Evolutionary conservation across 2,329 filamentous ascomycete species (phyloP), one percentile per base, ranked within the genome.

Genomic region (Alternaria metachromatica): DNA sequence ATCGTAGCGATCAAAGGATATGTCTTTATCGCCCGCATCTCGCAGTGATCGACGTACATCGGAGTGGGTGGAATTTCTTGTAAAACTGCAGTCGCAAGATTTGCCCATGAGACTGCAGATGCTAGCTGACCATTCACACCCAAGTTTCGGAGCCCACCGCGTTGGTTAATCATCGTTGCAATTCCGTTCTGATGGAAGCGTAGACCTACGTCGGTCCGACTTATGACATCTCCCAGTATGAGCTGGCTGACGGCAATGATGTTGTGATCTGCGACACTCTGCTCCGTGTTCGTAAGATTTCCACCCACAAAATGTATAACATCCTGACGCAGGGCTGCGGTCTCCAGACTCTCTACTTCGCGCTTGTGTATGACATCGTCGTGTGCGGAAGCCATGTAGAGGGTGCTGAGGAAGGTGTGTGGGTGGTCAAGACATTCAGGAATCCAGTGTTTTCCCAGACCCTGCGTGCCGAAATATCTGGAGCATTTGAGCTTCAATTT

Each of bases 371-470:
- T 65, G 3, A 76, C 75, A 55, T 80, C 79, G 12, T 73, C 59
- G 49, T 80, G 76, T 8, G 75, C 71, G 1, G 78, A 75, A 8
- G 79, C 75, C 37, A 78, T 71, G 58, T 74, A 76, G 11, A 81
- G 66, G 0, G 78, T 80, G 45, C 78, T 80, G 3, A 81, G 72
- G 48, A 78, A 81, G 1, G 78, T 75, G 21, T 80, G 78, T 11
- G 74, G 68, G 9, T 74, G 64, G 12, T 70, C 69, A 30, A 80
- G 71, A 5, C 79, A 73, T 15, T 73, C 72, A 1, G 78, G 77
- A 28, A 80, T 75, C 79, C 79, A 81, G 25, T 74, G 51, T 43
- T 33, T 56, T 8, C 77, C 78, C 67, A 81, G 74, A 10, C 71
- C 73, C 20, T 59, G 63, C 1, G 77, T 79, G 8, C 79, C 79